These are phyloP conservation scores for Triticum monococcum DNA, from an alignment of 176 grass and related monocot genomes.

Conservation along the genomic window DNA sequence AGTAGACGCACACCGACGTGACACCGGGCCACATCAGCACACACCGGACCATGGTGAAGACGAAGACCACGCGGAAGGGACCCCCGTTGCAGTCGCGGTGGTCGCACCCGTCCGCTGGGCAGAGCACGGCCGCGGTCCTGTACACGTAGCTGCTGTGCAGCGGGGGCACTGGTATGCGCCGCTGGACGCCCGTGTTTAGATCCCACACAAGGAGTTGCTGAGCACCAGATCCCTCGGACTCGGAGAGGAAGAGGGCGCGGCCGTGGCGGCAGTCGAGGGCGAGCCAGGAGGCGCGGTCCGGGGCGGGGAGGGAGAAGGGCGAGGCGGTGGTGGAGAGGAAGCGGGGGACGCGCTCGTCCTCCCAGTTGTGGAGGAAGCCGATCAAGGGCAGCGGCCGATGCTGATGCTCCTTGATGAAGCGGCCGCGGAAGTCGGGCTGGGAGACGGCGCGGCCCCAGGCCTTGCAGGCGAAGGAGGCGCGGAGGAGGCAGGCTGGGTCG, in stretches of 20 bases:
- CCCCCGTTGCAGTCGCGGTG: background rate
- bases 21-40: too few relatives aligned
- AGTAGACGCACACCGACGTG: background rate
- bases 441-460: too few relatives aligned
- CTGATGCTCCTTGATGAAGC: too few relatives aligned
- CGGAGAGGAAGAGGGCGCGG: background rate
- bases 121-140: background rate
- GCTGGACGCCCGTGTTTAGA: background rate
- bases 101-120: background rate
- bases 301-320: background rate
- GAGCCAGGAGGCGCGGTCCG: background rate
- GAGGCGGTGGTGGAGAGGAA: too few relatives aligned
- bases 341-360: too few relatives aligned
- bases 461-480: too few relatives aligned
- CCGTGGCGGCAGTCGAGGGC: background rate
- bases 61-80: background rate
- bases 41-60: background rate
- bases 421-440: too few relatives aligned
- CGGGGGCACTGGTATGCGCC: too few relatives aligned
- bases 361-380: too few relatives aligned
- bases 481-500: too few relatives aligned
- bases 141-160: background rate
- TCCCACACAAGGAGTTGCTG: background rate
- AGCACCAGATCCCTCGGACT: background rate
- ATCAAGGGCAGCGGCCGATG: too few relatives aligned